phyloP scores from a whole-genome alignment of 108 stramenopile species.

The Asterionellopsis glacialis region DNA sequence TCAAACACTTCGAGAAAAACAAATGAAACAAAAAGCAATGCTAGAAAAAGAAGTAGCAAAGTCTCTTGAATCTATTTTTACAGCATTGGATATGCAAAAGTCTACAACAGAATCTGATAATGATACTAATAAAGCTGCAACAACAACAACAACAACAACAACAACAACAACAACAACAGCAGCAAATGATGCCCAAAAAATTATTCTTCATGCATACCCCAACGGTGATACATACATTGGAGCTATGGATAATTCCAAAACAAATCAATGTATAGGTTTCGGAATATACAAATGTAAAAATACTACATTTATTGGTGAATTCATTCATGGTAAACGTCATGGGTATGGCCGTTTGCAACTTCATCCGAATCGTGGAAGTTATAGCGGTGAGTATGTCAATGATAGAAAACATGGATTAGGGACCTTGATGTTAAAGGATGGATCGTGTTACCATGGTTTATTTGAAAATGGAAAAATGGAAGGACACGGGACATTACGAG shows the following conservation, averaged over 20 bases:
- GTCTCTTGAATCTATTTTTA: background rate
- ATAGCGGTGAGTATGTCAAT: constrained; percentile 31
- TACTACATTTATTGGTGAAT: background rate
- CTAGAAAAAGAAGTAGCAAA: background rate
- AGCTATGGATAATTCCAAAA: background rate
- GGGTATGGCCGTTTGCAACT: constrained; percentile 1
- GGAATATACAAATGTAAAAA: background rate
- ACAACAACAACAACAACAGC: too few relatives aligned
- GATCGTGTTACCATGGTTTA: constrained; percentile 33
- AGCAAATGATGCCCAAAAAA: background rate
- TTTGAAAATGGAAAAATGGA: constrained; percentile 31
- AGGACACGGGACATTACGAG: constrained; percentile 32
- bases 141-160: too few relatives aligned
- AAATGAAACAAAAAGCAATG: background rate
- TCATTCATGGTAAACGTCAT: background rate
- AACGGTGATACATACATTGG: constrained; percentile 8
- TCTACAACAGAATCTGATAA: background rate
- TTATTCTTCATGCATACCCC: background rate
- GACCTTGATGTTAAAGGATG: constrained; percentile 19
- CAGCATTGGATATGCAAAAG: background rate
- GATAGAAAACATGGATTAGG: constrained; percentile 37
- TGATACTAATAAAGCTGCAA: too few relatives aligned
- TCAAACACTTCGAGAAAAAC: background rate
- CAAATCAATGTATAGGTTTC: background rate
- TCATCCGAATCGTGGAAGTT: constrained; percentile 10